Evolutionary conservation across 768 basidiomycete species (phyloP), one percentile per base, ranked within the genome.

Genomic region (Chiua virens): DNA sequence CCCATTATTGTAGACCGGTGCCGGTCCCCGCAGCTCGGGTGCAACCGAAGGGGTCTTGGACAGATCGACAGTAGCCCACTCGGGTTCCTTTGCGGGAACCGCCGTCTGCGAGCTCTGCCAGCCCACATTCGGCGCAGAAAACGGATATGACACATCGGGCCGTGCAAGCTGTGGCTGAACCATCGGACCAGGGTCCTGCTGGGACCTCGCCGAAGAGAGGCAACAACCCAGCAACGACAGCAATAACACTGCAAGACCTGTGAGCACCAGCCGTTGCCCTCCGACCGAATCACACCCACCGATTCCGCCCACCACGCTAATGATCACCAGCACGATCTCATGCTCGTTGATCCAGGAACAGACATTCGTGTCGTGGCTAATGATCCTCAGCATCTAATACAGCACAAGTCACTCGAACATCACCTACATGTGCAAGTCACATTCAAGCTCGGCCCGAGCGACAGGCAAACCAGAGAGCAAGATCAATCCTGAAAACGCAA

Each of bases 401-500:
- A 2, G 23, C 27, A 20, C 17, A 5, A 4, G 22, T 28, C 20
- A 27, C 42, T 27, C 8, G 15, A 37, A 11, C 18, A 25, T 1
- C 23, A 36, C 57, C 44, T 28, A 52, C 54, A 50, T 25, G n/a
- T 39, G 44, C n/a, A 50, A 4, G 8, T 34, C 17, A 17, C 60
- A 62, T 8, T 43, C 15, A 45, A 50, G 8, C 17, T 62, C 45
- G 0, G 61, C 57, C 30, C 25, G 44, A 20, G 40, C 49, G 23
- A 52, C 47, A 14, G 61, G 54, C 23, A 60, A 44, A 39, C 28
- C 32, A 34, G 51, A 49, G 17, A 61, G 27, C 21, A 53, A 2
- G 6, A 54, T 10, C 36, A 58, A 42, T 14, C 35, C 23, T 22
- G 30, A 49, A 28, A 53, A n/a, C 3, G 27, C 18, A 30, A 34